A percentile compares a stretch with the other conserved stretches of the same genome.
These are phyloP conservation scores for Yamadazyma jaroonii DNA, from an alignment of 1,139 yeast species.

Conservation along the genomic window DNA sequence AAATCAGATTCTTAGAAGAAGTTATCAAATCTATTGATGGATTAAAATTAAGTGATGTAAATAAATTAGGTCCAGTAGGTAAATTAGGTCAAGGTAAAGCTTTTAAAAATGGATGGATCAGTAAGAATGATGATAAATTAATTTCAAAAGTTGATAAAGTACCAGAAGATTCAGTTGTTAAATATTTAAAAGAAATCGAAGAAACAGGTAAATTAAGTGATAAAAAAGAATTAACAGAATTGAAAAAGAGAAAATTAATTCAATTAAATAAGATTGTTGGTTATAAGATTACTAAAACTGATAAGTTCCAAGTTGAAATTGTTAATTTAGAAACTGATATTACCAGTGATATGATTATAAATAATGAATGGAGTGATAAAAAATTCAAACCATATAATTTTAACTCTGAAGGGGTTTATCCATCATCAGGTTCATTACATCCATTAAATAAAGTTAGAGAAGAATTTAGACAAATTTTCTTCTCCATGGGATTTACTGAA, in stretches of 20 bases:
- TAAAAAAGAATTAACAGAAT: slow-evolving; percentile 71
- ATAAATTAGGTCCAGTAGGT: slow-evolving; percentile 78
- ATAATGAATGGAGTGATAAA: slow-evolving; percentile 79
- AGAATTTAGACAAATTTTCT: slow-evolving; percentile 96
- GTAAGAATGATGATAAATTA: slow-evolving; percentile 79
- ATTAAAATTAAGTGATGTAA: slow-evolving; percentile 78
- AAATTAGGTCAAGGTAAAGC: slow-evolving; percentile 96
- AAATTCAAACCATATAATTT: slow-evolving; percentile 94
- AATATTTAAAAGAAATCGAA: slow-evolving; percentile 58
- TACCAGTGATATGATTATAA: slow-evolving; percentile 84
- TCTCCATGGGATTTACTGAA: slow-evolving; percentile 96
- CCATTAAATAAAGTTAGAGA: slow-evolving; percentile 95
- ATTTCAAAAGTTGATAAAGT: slow-evolving; percentile 51
- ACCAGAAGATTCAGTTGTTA: slow-evolving; percentile 69
- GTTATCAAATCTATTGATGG: slow-evolving; percentile 76
- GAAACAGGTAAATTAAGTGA: slow-evolving; percentile 56
- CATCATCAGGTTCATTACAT: slow-evolving; percentile 90
- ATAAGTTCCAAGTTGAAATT: slow-evolving; percentile 78
- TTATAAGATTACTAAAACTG: slow-evolving; percentile 74
- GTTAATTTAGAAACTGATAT: slow-evolving; percentile 87
- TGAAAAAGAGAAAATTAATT: slow-evolving; percentile 91
- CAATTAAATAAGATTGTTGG: slow-evolving; percentile 70
- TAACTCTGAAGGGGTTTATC: slow-evolving; percentile 87
- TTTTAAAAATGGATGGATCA: slow-evolving; percentile 97
- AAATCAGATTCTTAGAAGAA: slow-evolving; percentile 73